Evolutionary conservation across 164 flowering plant species (phyloP).

Genomic region (Hamamelis virginiana): DNA sequence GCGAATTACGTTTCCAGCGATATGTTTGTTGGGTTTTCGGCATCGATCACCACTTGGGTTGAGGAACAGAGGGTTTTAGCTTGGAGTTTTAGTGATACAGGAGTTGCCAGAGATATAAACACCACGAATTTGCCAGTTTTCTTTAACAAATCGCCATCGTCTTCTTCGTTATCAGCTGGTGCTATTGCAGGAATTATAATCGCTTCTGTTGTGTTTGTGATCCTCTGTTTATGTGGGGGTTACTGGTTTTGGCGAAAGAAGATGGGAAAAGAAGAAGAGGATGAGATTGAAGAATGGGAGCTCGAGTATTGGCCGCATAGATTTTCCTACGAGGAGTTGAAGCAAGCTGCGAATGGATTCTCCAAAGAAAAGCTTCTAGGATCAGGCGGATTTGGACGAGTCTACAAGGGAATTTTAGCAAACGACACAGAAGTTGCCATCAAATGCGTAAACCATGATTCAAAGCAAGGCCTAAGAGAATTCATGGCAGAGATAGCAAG

Average conservation of each 20-base stretch:
- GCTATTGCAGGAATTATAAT: slow-evolving; percentile 52
- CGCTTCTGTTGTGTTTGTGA: slow-evolving; percentile 29
- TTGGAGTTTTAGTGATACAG: slow-evolving; percentile 73
- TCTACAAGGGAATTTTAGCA: slow-evolving; percentile 49
- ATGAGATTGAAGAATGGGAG: slow-evolving; percentile 65
- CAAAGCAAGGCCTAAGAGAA: slow-evolving; percentile 73
- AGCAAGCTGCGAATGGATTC: slow-evolving; percentile 52
- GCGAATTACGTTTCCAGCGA: slow-evolving; percentile 41
- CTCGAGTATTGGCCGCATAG: slow-evolving; percentile 70
- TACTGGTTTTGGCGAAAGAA: slow-evolving; percentile 43
- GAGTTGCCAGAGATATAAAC: slow-evolving; percentile 54
- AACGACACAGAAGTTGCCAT: slow-evolving; percentile 55
- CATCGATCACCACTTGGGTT: slow-evolving; percentile 59
- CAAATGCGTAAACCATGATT: slow-evolving; percentile 74
- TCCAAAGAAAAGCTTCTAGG: slow-evolving; percentile 49
- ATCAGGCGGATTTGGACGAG: slow-evolving; percentile 71
- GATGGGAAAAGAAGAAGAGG: slow-evolving; percentile 27
- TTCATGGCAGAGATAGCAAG: slow-evolving; percentile 82
- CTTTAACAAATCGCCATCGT: slow-evolving; percentile 18
- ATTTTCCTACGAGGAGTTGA: slow-evolving; percentile 54
- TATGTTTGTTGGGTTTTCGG: slow-evolving; percentile 86
- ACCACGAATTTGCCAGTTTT: slow-evolving; percentile 54
- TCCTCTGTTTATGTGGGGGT: slow-evolving; percentile 16
- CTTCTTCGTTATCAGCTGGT: slow-evolving; percentile 38
- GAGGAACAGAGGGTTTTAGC: slow-evolving; percentile 69